Base-by-base conservation (phyloP, 495 filamentous ascomycete genomes). In the Neurospora sp. region DNA sequence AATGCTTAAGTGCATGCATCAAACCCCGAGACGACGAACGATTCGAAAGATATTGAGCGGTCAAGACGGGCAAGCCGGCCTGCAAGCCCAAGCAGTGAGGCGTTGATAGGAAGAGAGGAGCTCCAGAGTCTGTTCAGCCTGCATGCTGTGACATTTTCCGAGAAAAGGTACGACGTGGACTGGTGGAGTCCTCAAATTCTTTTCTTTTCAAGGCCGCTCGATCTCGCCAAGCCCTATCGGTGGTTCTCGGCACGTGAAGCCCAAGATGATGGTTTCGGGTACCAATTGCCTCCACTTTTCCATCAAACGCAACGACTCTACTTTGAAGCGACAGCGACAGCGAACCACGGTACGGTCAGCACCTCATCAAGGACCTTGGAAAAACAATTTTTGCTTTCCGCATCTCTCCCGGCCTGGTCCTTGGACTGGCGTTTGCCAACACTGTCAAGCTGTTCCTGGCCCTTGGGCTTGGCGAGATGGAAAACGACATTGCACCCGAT, bases 241-340 rank as follows among this genome's bases (percentile, higher is more conserved):
- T 59, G 27, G 42, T 35, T 35, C 18, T 31, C 42, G 53, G 53
- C 70, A 71, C 70, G 70, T 71, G 70, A 71, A 31, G 42, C 70
- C 70, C 70, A 40, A 65, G 44, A 41, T n/a, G 40, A 31, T 41
- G 70, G 70, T 16, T 59, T 71, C 53, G 42, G 70, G 70, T 71
- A 68, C 70, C 70, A 71, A 71, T 39, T 35, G 31, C 53, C 53
- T 65, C 53, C 53, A 65, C 53, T 35, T 35, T 65, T 65, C 53
- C 53, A 65, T 16, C 53, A 65, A 65, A 65, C 53, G 53, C 53
- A 35, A 37, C 53, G 53, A 35, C 35, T 31, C 6, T 10, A 61
- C 27, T 35, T 27, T 16, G 22, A 59, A 59, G 45, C 45, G 45
- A 45, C 42, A 20, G 9, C n/a, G 44, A 48, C 45, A 22, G 45